phyloP scores from a whole-genome alignment of 1,139 yeast species.

The Geotrichum candidum region DNA sequence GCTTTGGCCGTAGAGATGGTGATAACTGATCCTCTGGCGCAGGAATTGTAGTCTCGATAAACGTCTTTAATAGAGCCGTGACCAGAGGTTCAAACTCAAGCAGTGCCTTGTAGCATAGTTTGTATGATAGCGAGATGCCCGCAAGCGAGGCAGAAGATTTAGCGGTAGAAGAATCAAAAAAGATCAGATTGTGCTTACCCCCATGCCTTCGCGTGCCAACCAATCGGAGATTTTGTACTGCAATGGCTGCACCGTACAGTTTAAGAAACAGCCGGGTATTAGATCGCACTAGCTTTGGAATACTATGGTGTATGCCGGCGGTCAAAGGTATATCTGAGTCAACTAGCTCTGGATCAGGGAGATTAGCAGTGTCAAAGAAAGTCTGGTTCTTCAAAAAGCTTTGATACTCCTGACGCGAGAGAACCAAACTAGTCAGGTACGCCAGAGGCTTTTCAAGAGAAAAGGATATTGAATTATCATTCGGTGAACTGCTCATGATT shows the following conservation, averaged over 20 bases:
- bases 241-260: not conserved
- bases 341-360: slow-evolving; percentile 9
- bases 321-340: slow-evolving; percentile 5
- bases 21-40: not conserved
- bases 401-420: slow-evolving; percentile 11
- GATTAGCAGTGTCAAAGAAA: not conserved
- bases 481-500: not conserved
- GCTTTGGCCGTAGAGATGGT: not conserved
- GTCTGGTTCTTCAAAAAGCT: not conserved
- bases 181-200: not conserved
- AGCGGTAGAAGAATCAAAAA: not conserved
- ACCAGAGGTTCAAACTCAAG: not conserved
- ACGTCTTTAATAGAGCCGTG: not conserved
- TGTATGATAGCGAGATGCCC: slow-evolving; percentile 5
- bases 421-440: not conserved
- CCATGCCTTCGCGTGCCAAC: not conserved
- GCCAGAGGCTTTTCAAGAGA: slow-evolving; percentile 7
- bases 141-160: slow-evolving; percentile 4
- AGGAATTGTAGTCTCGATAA: not conserved
- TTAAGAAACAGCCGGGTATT: slow-evolving; percentile 9
- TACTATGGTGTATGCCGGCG: not conserved
- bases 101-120: slow-evolving; percentile 2
- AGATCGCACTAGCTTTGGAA: slow-evolving; percentile 5
- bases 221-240: not conserved
- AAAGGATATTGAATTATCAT: not conserved